These are phyloP conservation scores for Linum tenue DNA, from an alignment of 345 rosid species.

Conservation along the genomic window DNA sequence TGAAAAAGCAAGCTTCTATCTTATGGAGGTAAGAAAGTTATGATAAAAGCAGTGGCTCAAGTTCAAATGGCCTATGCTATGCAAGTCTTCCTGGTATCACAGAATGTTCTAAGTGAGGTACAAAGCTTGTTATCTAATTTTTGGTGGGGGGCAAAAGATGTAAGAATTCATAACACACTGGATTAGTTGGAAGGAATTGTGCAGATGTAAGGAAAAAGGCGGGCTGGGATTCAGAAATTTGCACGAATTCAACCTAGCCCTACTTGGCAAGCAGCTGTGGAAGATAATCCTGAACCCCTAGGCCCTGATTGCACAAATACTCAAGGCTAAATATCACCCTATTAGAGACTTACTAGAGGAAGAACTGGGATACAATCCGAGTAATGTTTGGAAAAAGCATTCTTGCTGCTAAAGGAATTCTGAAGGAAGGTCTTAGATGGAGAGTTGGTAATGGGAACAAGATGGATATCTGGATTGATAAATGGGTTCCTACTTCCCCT, in stretches of 20 bases:
- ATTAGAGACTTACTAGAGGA: not conserved
- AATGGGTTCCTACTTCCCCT: no score
- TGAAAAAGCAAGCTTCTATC: no score
- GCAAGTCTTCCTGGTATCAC: no score
- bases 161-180: not conserved
- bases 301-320: not conserved
- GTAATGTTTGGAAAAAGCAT: not conserved
- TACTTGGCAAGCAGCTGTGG: not conserved
- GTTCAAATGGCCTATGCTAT: no score
- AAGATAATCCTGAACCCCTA: not conserved
- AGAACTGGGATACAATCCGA: not conserved
- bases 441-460: not conserved
- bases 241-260: not conserved
- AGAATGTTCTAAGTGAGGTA: not conserved
- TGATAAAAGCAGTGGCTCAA: no score
- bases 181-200: not conserved
- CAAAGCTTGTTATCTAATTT: not conserved
- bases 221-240: not conserved
- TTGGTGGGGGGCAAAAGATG: not conserved
- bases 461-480: no score
- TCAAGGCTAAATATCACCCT: not conserved
- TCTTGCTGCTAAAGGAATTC: not conserved
- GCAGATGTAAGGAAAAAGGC: not conserved
- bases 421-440: not conserved
- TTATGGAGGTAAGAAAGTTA: no score